Base-by-base conservation (phyloP, 495 filamentous ascomycete genomes). In the Astrocystis sublimbata region DNA sequence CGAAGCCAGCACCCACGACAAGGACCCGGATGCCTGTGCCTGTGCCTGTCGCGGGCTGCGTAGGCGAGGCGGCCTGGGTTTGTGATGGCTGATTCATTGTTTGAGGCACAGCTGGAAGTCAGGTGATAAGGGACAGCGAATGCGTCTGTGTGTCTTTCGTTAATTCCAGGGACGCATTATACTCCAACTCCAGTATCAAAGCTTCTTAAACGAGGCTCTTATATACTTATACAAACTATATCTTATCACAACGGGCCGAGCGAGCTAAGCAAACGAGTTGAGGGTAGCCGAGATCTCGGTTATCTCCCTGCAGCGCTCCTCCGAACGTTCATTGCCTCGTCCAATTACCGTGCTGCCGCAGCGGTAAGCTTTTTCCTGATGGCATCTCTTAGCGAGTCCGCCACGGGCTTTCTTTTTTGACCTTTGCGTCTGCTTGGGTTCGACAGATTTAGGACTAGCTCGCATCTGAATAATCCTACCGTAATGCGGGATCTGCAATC, bases 1-100 rank as follows among this genome's bases (percentile, higher is more conserved):
- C 86, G 45, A 88, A 85, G 38, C 86, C 85, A 8, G 78, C 81
- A 19, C 85, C 86, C 38, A 87, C 81, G 54, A 88, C 78, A 13
- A 87, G 70, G 28, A 87, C 80, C 23, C 76, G 76, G 62, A 88
- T 85, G 50, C 81, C 81, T 10, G 71, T 82, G 28, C 51, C 54
- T 4, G 61, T 15, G 19, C 59, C n/a, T n/a, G n/a, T n/a, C n/a
- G n/a, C n/a, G n/a, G n/a, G n/a, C n/a, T n/a, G n/a, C n/a, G n/a
- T n/a, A n/a, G n/a, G n/a, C n/a, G n/a, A n/a, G n/a, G n/a, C n/a
- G n/a, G n/a, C n/a, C n/a, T n/a, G 58, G 36, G 55, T 58, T 60
- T 67, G 67, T 50, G 68, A 59, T 50, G 65, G 17, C 10, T 41
- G 28, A 7, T 26, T 26, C 69, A 72, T n/a, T 75, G 12, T 61